Evolutionary conservation across 2,329 filamentous ascomycete species (phyloP), one percentile per base, ranked within the genome.

Genomic region (Colletotrichum melonis): DNA sequence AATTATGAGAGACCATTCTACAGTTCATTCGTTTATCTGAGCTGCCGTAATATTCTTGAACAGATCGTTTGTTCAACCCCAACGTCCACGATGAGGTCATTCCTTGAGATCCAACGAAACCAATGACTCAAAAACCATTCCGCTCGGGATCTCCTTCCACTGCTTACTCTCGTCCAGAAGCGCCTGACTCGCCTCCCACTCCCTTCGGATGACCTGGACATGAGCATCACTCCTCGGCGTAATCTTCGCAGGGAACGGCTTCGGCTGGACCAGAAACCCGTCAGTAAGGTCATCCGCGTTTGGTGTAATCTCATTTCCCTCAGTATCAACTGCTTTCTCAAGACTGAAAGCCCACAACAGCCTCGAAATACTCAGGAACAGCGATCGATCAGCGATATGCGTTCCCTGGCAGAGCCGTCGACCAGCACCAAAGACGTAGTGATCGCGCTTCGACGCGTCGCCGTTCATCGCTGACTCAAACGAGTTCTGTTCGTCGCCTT

Each of bases 321-420:
- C 8, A 2, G 58, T 5, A 24, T 68, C 67, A 9, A 64, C n/a
- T 2, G 46, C 64, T 8, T 80, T 79, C 0, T 72, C 74, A 6
- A 87, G 78, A 0, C 86, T 77, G 66, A 90, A 90, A 0, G 83
- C 88, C 89, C 89, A 92, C 0, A 92, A 77, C 0, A 88, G 79
- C 2, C 86, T 83, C 0, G 87, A 82, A 24, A 88, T 84, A 56
- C 82, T 84, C 1, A 88, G 77, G 8, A 83, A 81, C 0, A 90
- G 81, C 0, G 85, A 88, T 0, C 87, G 84, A 55, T 88, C 85
- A 0, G 87, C 88, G 1, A 91, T 82, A 67, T 91, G 88, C 75
- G 88, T 81, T 0, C 77, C 77, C 0, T 76, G 77, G 22, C 77
- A 78, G 14, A 70, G 67, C 4, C 77, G 73, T 5, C 76, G 75